phyloP scores from a whole-genome alignment of 352 stramenopile genomes.

The Pythium vanterpoolii region DNA sequence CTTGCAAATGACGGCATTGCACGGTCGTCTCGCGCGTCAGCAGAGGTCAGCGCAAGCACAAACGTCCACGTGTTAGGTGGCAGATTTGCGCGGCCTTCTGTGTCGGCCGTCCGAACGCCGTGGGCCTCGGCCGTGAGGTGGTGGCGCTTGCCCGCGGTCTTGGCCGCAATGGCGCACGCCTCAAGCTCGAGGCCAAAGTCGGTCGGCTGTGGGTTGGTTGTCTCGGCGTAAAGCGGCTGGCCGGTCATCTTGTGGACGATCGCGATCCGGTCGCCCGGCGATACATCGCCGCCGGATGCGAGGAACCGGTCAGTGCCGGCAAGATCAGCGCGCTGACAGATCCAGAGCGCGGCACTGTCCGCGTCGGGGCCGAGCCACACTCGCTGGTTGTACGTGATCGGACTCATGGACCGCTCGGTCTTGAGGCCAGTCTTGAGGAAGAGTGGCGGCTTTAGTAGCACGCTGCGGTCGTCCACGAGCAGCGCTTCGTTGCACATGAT shows the following conservation, averaged over 20 bases:
- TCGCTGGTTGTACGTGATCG: constrained; percentile 84
- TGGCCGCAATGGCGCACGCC: constrained; percentile 40
- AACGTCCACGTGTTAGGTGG: constrained; percentile 68
- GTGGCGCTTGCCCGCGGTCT: constrained; percentile 61
- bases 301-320: constrained; percentile 66
- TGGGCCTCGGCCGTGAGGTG: constrained; percentile 56
- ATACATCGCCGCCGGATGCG: constrained; percentile 41
- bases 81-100: constrained; percentile 45
- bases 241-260: constrained; percentile 87
- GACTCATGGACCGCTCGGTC: constrained; percentile 78
- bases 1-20: constrained; percentile 40
- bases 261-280: constrained; percentile 45
- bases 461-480: constrained; percentile 71
- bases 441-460: constrained; percentile 63
- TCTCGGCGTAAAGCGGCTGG: constrained; percentile 48
- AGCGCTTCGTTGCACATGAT: constrained; percentile 78
- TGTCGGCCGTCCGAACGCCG: constrained; percentile 65
- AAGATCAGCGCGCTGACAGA: constrained; percentile 61
- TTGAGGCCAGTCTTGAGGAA: constrained; percentile 85
- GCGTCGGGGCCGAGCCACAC: constrained; percentile 61
- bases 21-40: constrained; percentile 48
- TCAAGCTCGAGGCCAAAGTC: constrained; percentile 85
- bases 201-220: constrained; percentile 61
- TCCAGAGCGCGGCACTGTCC: constrained; percentile 73
- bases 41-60: constrained; percentile 33